Conservation (phyloP, 2,329 filamentous ascomycete genomes). For the Penicillium sp. region DNA sequence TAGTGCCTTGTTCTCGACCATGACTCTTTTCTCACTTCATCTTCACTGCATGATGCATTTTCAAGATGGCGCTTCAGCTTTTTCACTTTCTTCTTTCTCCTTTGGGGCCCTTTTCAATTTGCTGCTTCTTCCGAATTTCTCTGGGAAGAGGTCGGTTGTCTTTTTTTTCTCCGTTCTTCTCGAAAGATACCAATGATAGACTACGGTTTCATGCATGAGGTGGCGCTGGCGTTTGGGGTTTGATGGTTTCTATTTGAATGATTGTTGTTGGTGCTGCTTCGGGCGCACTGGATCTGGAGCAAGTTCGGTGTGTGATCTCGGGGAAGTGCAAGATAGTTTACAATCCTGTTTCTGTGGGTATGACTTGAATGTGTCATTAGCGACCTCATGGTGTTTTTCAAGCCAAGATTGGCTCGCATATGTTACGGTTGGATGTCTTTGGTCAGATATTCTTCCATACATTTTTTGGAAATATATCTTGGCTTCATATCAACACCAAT, state of each 20-base stretch:
- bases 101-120: background rate
- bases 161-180: constrained; percentile 14
- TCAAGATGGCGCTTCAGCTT: constrained; percentile 6
- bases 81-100: constrained; percentile 5
- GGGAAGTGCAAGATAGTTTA: background rate
- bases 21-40: background rate
- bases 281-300: background rate
- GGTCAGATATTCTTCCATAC: background rate
- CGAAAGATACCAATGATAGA: constrained; percentile 41
- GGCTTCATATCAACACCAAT: background rate
- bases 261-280: constrained; percentile 13
- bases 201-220: constrained; percentile 25
- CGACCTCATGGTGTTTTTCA: background rate
- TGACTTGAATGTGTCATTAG: background rate
- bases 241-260: constrained; percentile 1
- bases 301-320: background rate
- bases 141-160: background rate
- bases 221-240: constrained; percentile 23
- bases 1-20: background rate
- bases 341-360: background rate
- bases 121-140: constrained; percentile 5
- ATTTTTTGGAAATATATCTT: background rate
- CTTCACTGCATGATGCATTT: constrained; percentile 19
- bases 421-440: background rate
- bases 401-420: background rate